Evolutionary conservation across 371 early-diverging fungal genomes (phyloP).

Genomic region (Mucor circinelloides): DNA sequence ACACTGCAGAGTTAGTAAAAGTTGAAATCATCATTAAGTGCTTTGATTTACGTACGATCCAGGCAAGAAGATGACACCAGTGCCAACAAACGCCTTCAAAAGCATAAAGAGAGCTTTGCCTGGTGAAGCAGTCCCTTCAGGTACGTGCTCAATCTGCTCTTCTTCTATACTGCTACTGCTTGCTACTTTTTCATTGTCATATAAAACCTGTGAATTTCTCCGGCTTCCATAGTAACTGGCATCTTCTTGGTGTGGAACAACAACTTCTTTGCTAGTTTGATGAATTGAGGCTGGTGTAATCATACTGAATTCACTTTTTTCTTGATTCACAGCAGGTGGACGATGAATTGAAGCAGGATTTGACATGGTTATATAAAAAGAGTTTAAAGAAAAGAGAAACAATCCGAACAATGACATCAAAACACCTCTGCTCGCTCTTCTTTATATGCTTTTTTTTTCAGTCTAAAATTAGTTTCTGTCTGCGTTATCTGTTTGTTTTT

Average conservation of each 20-base stretch:
- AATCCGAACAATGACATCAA: not conserved
- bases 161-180: slow-evolving; percentile 4
- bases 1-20: not conserved
- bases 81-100: slow-evolving; percentile 78
- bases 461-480: slow-evolving; percentile 1
- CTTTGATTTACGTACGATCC: slow-evolving; percentile 51
- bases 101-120: slow-evolving; percentile 73
- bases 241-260: slow-evolving; percentile 12
- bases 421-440: not conserved
- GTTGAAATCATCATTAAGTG: not conserved
- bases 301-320: slow-evolving; percentile 7
- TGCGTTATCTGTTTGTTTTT: slow-evolving; percentile 2
- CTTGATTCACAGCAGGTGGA: slow-evolving; percentile 1
- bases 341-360: slow-evolving; percentile 1
- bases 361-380: slow-evolving; percentile 1
- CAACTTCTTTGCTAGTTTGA: not conserved
- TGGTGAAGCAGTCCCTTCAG: slow-evolving; percentile 55
- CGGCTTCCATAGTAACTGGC: not conserved
- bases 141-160: slow-evolving; percentile 30
- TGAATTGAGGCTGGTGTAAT: slow-evolving; percentile 4
- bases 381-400: not conserved
- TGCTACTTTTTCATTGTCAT: slow-evolving; percentile 4
- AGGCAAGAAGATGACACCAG: slow-evolving; percentile 68
- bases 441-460: slow-evolving; percentile 1
- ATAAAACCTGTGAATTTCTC: not conserved